phyloP scores from a whole-genome alignment of 352 stramenopile species.

The Globisporangium cystogenes region DNA sequence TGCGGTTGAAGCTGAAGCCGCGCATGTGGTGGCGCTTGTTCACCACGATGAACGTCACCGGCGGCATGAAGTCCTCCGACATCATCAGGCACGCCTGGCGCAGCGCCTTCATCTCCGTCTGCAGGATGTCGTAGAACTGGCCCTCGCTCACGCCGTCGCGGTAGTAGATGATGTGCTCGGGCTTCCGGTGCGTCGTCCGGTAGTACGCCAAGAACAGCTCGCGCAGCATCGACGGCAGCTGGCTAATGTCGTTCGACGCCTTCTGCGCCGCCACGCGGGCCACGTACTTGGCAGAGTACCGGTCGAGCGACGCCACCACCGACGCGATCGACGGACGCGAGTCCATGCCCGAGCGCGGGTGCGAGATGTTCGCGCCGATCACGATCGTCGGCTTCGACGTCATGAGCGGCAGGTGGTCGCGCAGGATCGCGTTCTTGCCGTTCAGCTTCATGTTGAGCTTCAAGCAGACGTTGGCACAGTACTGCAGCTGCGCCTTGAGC shows the following conservation, averaged over 20 bases:
- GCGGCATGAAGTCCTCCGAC: slow-evolving; percentile 35
- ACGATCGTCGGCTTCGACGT: slow-evolving; percentile 56
- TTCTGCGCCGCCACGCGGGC: slow-evolving; percentile 54
- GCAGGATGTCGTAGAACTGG: slow-evolving; percentile 71
- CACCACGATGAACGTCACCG: slow-evolving; percentile 65
- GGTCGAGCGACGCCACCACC: slow-evolving; percentile 75
- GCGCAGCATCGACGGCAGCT: slow-evolving; percentile 52
- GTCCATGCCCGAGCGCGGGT: slow-evolving; percentile 51
- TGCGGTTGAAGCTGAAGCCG: slow-evolving; percentile 21
- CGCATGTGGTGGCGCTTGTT: slow-evolving; percentile 73
- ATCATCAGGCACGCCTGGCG: slow-evolving; percentile 40
- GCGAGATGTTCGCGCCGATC: slow-evolving; percentile 73
- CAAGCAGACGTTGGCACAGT: slow-evolving; percentile 59
- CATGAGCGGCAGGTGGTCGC: slow-evolving; percentile 40
- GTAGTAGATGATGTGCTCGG: slow-evolving; percentile 81
- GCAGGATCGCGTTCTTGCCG: slow-evolving; percentile 55
- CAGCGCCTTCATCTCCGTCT: slow-evolving; percentile 49
- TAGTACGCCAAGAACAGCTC: slow-evolving; percentile 81
- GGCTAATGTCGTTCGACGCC: slow-evolving; percentile 42
- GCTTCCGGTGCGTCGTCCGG: slow-evolving; percentile 59
- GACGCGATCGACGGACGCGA: slow-evolving; percentile 67
- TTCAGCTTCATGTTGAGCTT: slow-evolving; percentile 81
- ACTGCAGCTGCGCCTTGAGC: slow-evolving; percentile 34
- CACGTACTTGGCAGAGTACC: slow-evolving; percentile 51
- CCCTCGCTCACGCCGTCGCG: slow-evolving; percentile 84